phyloP scores from a whole-genome alignment of 2,329 filamentous ascomycete species.

The Cytospora chrysosperma region DNA sequence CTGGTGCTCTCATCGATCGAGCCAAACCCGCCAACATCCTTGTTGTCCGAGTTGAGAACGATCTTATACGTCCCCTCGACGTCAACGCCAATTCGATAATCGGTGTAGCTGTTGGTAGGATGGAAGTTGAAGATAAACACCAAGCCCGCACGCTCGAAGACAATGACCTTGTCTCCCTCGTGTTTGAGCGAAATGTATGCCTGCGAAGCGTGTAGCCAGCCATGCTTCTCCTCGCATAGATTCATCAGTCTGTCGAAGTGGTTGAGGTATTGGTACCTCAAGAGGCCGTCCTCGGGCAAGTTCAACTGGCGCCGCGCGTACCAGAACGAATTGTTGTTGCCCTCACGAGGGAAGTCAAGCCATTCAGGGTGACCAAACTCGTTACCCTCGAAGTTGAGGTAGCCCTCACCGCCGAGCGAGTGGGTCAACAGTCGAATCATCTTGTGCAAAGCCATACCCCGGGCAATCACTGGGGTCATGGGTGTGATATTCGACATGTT shows the following conservation, averaged over 20 bases:
- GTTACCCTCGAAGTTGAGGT: conserved; percentile 98
- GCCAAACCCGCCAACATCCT: conserved; percentile 75
- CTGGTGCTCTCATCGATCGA: conserved; percentile 76
- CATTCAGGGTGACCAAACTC: conserved; percentile 98
- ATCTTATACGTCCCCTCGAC: conserved; percentile 81
- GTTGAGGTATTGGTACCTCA: conserved; percentile 90
- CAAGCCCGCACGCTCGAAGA: conserved; percentile 88
- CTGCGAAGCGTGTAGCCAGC: conserved; percentile 83
- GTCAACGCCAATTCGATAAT: conserved; percentile 90
- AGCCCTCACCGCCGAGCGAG: conserved; percentile 87
- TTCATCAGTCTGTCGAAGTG: conserved; percentile 95
- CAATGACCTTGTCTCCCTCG: conserved; percentile 88
- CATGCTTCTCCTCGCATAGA: conserved; percentile 78
- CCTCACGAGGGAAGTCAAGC: conserved; percentile 95
- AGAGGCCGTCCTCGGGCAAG: conserved; percentile 77
- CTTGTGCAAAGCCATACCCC: conserved; percentile 92
- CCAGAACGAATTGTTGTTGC: conserved; percentile 91
- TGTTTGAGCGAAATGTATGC: conserved; percentile 94
- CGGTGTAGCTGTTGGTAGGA: conserved; percentile 76
- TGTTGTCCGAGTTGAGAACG: conserved; percentile 77
- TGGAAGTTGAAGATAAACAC: conserved; percentile 98
- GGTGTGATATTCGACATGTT: conserved; percentile 88
- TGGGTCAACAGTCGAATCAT: conserved; percentile 96
- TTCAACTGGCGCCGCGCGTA: conserved; percentile 94
- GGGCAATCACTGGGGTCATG: conserved; percentile 84